phyloP scores from a whole-genome alignment of 768 basidiomycete genomes.

The Lepiota brunneoincarnata region DNA sequence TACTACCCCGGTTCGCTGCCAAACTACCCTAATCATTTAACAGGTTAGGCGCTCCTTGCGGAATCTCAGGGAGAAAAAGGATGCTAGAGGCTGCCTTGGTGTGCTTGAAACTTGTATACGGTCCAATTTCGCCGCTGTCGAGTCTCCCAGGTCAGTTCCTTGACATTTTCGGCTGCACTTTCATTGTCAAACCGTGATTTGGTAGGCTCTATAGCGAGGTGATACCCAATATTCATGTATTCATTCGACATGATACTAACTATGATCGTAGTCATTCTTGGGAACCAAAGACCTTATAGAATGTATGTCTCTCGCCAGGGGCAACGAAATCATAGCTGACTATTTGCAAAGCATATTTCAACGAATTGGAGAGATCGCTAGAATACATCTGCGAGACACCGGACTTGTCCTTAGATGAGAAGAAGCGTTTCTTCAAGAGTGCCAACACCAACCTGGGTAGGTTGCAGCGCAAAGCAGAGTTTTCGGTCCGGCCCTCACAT shows the following conservation, averaged over 20 bases:
- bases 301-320: slow-evolving; percentile 38
- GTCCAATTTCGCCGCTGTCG: slow-evolving; percentile 91
- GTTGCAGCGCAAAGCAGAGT: background rate
- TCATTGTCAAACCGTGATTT: background rate
- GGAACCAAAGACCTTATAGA: slow-evolving; percentile 92
- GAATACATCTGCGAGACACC: slow-evolving; percentile 72
- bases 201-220: slow-evolving; percentile 88
- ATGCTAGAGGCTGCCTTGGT: slow-evolving; percentile 83
- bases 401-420: slow-evolving; percentile 81
- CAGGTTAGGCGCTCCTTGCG: slow-evolving; percentile 75
- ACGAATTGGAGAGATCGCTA: slow-evolving; percentile 75
- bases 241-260: slow-evolving; percentile 15
- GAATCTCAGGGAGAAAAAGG: slow-evolving; percentile 68
- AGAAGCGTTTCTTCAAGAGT: slow-evolving; percentile 87
- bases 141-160: slow-evolving; percentile 62
- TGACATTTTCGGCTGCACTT: background rate
- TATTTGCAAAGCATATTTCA: slow-evolving; percentile 62
- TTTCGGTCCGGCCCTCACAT: background rate
- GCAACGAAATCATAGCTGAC: slow-evolving; percentile 9
- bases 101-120: slow-evolving; percentile 90
- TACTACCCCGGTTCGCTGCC: background rate
- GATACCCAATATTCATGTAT: slow-evolving; percentile 32
- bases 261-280: slow-evolving; percentile 66
- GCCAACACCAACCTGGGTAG: slow-evolving; percentile 84
- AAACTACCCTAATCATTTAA: background rate